A percentile compares a stretch with the other conserved stretches of the same genome.
phyloP scores from a whole-genome alignment of 2,329 filamentous ascomycete species.

The Lecanosticta acicola region DNA sequence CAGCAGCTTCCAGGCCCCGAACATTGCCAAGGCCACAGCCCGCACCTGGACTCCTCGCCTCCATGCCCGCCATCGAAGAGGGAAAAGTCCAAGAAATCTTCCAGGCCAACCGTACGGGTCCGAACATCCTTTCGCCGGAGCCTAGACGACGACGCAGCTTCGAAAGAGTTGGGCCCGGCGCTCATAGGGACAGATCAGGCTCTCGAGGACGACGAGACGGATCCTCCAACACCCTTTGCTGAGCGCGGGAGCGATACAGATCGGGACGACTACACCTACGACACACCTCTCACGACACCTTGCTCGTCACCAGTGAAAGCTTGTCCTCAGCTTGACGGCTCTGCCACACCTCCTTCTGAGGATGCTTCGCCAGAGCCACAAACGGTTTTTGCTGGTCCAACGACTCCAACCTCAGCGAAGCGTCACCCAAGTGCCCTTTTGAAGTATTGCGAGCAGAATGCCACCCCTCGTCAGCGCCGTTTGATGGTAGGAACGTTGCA shows the following conservation, averaged over 20 bases:
- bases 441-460: slow-evolving; percentile 16
- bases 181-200: no score
- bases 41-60: no score
- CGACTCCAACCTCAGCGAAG: slow-evolving; percentile 8
- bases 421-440: slow-evolving; percentile 20
- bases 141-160: no score
- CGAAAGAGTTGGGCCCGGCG: no score
- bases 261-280: slow-evolving; percentile 4
- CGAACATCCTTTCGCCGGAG: no score
- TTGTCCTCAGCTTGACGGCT: neutral
- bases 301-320: slow-evolving; percentile 11
- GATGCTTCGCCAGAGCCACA: neutral
- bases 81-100: no score
- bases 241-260: neutral
- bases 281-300: slow-evolving; percentile 19
- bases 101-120: no score
- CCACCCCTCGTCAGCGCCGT: slow-evolving; percentile 18
- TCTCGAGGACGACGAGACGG: no score
- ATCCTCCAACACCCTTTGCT: neutral
- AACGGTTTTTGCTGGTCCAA: neutral
- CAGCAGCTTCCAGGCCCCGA: no score
- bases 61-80: no score
- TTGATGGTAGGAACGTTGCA: slow-evolving; percentile 20
- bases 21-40: no score
- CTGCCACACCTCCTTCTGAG: neutral